phyloP scores from a whole-genome alignment of 306 rosid species.

The Sicyos edulis region DNA sequence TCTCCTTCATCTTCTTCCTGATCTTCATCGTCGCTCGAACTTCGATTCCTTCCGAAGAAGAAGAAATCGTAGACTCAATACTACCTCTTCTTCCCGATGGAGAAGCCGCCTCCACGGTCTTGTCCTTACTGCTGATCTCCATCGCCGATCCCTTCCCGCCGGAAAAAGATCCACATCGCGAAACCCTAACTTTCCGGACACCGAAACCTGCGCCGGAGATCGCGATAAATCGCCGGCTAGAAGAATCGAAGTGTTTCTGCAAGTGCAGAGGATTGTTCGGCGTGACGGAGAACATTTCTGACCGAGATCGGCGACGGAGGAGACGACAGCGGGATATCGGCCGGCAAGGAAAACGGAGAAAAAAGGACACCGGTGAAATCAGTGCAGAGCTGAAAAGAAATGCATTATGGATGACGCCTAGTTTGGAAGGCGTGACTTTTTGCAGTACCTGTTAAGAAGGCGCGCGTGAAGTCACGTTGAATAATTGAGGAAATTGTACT shows the following conservation, averaged over 20 bases:
- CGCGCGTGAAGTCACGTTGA: not conserved
- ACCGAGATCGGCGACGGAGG: not conserved
- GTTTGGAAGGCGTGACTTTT: not conserved
- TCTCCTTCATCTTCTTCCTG: slow-evolving; percentile 78
- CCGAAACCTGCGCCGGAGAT: slow-evolving; percentile 6
- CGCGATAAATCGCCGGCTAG: slow-evolving; percentile 26
- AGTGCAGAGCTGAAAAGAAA: not conserved
- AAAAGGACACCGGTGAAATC: not conserved
- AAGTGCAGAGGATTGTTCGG: slow-evolving; percentile 28
- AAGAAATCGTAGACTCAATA: slow-evolving; percentile 26
- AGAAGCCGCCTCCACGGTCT: slow-evolving; percentile 28
- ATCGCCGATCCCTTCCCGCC: slow-evolving; percentile 31
- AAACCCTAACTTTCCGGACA: slow-evolving; percentile 11
- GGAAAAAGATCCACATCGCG: slow-evolving; percentile 10
- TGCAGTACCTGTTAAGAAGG: not conserved
- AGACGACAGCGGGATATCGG: not conserved
- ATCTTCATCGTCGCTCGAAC: slow-evolving; percentile 60
- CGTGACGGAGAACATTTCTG: slow-evolving; percentile 39
- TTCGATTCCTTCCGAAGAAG: slow-evolving; percentile 32
- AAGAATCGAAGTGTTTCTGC: slow-evolving; percentile 10
- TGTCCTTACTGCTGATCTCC: slow-evolving; percentile 49
- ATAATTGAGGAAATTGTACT: not conserved
- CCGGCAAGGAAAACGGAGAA: slow-evolving; percentile 1
- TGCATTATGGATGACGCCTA: not conserved
- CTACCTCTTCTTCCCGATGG: slow-evolving; percentile 34